These are phyloP conservation scores for Ogataea nitratoaversa DNA, from an alignment of 805 yeast species.

Conservation along the genomic window DNA sequence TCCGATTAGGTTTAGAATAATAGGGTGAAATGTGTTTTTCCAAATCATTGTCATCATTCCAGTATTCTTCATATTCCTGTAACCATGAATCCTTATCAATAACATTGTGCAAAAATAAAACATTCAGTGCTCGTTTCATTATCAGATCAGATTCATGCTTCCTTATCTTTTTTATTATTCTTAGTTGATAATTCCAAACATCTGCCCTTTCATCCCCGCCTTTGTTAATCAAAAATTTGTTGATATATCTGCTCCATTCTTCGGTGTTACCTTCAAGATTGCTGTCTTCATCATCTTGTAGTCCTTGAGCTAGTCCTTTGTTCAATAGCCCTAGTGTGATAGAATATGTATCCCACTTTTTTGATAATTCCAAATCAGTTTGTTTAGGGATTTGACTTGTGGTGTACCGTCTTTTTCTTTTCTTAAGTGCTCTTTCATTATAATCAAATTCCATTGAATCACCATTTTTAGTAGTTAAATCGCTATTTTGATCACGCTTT, in stretches of 20 bases:
- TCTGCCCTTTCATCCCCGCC: constrained; percentile 20
- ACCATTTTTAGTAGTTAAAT: too few relatives aligned
- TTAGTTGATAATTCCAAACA: constrained; percentile 26
- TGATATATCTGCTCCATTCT: constrained; percentile 23
- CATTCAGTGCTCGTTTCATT: constrained; percentile 17
- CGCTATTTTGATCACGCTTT: too few relatives aligned
- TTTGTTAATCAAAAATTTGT: constrained; percentile 7
- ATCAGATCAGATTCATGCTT: constrained; percentile 21
- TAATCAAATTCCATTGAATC: neutral
- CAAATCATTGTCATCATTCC: constrained; percentile 17
- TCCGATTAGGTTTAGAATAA: constrained; percentile 22
- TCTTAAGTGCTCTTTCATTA: neutral
- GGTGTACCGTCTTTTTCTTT: neutral
- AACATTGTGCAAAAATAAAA: constrained; percentile 39
- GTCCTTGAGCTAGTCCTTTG: constrained; percentile 23
- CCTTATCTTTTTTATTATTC: constrained; percentile 12
- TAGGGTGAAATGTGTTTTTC: constrained; percentile 25
- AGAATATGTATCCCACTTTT: constrained; percentile 26
- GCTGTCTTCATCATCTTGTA: constrained; percentile 19
- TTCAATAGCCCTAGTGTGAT: constrained; percentile 20
- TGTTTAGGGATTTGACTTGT: neutral
- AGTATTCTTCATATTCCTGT: constrained; percentile 51
- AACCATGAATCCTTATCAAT: constrained; percentile 57
- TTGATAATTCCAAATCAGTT: constrained; percentile 6
- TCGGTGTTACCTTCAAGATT: constrained; percentile 26